Evolutionary conservation across 108 stramenopile species (phyloP).

Genomic region (Skeletonema menzelii): DNA sequence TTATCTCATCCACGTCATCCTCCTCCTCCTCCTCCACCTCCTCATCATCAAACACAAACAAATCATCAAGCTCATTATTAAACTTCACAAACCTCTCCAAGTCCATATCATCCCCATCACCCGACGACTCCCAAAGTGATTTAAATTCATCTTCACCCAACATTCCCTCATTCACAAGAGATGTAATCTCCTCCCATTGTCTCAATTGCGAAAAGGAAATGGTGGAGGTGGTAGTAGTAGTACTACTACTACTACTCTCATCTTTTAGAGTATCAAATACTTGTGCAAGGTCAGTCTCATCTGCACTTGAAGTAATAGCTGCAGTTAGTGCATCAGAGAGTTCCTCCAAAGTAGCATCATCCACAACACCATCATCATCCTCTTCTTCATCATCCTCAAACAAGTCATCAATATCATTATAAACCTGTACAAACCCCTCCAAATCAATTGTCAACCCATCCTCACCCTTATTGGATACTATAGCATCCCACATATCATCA

Average conservation of each 20-base stretch:
- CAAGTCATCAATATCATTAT: constrained; percentile 78
- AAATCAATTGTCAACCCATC: constrained; percentile 65
- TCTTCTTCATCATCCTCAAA: constrained; percentile 71
- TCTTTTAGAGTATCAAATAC: constrained; percentile 45
- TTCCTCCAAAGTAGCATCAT: constrained; percentile 10
- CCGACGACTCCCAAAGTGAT: constrained; percentile 58
- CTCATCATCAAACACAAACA: constrained; percentile 78
- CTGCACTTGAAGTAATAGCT: constrained; percentile 14
- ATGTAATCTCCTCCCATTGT: constrained; percentile 74
- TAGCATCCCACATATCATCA: constrained; percentile 62
- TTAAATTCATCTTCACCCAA: constrained; percentile 79
- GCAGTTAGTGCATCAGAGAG: constrained; percentile 4
- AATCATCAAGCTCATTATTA: constrained; percentile 71
- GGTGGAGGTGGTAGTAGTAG: too few relatives aligned
- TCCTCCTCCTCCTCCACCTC: constrained; percentile 40
- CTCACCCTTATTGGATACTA: constrained; percentile 53
- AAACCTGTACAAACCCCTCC: constrained; percentile 75
- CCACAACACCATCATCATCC: constrained; percentile 14
- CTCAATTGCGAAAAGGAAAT: constrained; percentile 47
- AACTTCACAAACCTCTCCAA: constrained; percentile 66
- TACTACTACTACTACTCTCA: constrained; percentile 17
- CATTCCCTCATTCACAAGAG: constrained; percentile 66
- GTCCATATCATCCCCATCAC: constrained; percentile 39
- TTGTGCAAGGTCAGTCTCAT: constrained; percentile 42
- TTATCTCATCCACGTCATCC: constrained; percentile 7